These are phyloP conservation scores for Castanea sativa DNA, from an alignment of 306 rosid species.

Conservation along the genomic window DNA sequence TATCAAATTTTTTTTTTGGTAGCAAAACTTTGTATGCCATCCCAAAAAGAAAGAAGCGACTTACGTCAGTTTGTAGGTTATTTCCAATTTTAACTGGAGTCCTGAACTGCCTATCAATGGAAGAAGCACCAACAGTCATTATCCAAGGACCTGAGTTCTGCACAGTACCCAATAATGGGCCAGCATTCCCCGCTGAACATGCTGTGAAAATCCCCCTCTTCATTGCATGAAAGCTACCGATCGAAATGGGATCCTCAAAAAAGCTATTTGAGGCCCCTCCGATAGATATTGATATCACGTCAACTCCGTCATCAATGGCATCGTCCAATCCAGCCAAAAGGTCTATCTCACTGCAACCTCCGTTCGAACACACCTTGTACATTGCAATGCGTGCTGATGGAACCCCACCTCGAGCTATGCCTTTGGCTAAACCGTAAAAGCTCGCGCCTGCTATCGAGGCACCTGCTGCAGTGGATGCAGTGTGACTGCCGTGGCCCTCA, in stretches of 20 bases:
- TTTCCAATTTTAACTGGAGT: slow-evolving; percentile 48
- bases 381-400: slow-evolving; percentile 16
- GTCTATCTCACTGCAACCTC: slow-evolving; percentile 64
- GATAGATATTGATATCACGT: slow-evolving; percentile 56
- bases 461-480: slow-evolving; percentile 57
- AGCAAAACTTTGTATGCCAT: not conserved
- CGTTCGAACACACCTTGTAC: slow-evolving; percentile 25
- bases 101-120: slow-evolving; percentile 45
- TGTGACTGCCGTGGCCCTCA: slow-evolving; percentile 77
- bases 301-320: slow-evolving; percentile 82
- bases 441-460: slow-evolving; percentile 41
- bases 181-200: slow-evolving; percentile 61
- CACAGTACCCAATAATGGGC: slow-evolving; percentile 43
- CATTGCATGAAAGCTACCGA: slow-evolving; percentile 40
- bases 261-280: slow-evolving; percentile 31
- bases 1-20: not conserved
- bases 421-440: slow-evolving; percentile 56
- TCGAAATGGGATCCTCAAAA: slow-evolving; percentile 28
- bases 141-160: slow-evolving; percentile 75
- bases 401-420: slow-evolving; percentile 77
- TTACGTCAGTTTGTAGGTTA: slow-evolving; percentile 41
- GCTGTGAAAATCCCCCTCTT: slow-evolving; percentile 53
- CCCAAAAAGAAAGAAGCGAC: not conserved
- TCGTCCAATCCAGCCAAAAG: slow-evolving; percentile 71
- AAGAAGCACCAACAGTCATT: slow-evolving; percentile 63